Base-by-base conservation (phyloP, 768 basidiomycete species). In the Galerina marginata region DNA sequence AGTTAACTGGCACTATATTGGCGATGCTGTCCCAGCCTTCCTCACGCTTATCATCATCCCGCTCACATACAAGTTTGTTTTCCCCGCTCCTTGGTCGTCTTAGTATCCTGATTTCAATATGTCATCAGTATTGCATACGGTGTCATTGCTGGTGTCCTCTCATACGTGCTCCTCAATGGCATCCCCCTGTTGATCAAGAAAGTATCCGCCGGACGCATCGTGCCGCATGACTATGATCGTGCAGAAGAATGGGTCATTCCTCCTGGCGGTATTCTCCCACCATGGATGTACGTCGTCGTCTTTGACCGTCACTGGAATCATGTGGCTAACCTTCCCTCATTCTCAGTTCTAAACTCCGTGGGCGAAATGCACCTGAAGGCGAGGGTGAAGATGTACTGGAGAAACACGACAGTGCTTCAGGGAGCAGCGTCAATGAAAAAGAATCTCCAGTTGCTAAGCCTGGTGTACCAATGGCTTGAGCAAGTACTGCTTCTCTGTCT, bases 1-100 rank as follows among this genome's bases (percentile, higher is more conserved):
- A 47, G 89, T 95, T 73, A 95, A 95, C 74, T 95, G 93, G 93
- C 82, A 89, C 68, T 95, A 93, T 70, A 81, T 91, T 20, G 93
- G 93, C 7, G 92, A 95, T 68, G 84, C 89, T n/a, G 85, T 95
- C 0, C 93, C 93, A 11, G 92, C 93, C 0, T 94, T 95, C 81
- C 74, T 95, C 49, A 91, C 90, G 0, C 77, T 95, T 59, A 80
- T 95, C 51, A 82, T 91, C 54, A 94, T 94, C 59, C 91, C 91
- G 9, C 74, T 92, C 16, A 85, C 89, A 12, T 90, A 86, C 81
- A 92, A 92, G 89, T 90, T 58, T 63, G 83, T 74, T 10, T 53
- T 20, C 47, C 53, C 43, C 9, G 20, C 20, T 50, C 43, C 4
- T 20, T 26, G 26, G 26, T 20, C 25, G n/a, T 10, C 23, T 25